These are phyloP conservation scores for Coemansia erecta DNA, from an alignment of 192 early-diverging fungal species.

Conservation along the genomic window DNA sequence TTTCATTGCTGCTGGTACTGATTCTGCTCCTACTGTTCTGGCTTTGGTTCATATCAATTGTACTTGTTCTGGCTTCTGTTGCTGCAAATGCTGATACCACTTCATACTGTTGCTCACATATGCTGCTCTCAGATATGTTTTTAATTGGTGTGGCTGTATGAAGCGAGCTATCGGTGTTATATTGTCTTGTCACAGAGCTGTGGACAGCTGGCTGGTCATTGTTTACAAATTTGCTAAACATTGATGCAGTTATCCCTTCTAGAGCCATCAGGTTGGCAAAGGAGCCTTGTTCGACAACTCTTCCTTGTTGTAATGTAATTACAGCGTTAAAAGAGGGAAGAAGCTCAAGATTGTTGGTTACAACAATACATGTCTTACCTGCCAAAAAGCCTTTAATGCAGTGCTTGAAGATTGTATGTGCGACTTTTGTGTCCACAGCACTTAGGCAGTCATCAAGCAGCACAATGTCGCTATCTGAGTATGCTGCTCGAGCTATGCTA, in stretches of 20 bases:
- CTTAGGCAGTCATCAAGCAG: slow-evolving; percentile 81
- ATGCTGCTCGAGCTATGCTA: slow-evolving; percentile 76
- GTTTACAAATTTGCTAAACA: slow-evolving; percentile 43
- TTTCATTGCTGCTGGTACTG: not conserved
- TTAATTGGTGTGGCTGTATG: slow-evolving; percentile 37
- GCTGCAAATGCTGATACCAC: not conserved
- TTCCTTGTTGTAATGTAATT: slow-evolving; percentile 47
- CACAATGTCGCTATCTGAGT: slow-evolving; percentile 65
- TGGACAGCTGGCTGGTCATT: slow-evolving; percentile 4
- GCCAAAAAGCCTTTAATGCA: slow-evolving; percentile 38
- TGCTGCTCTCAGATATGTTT: not conserved
- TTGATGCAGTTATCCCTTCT: slow-evolving; percentile 28
- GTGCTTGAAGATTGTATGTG: slow-evolving; percentile 52
- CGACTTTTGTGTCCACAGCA: slow-evolving; percentile 55
- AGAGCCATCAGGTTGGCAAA: slow-evolving; percentile 55
- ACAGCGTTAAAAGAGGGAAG: slow-evolving; percentile 51
- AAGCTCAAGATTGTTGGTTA: slow-evolving; percentile 54
- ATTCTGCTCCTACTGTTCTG: not conserved
- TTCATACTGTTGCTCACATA: not conserved
- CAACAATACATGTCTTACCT: slow-evolving; percentile 67
- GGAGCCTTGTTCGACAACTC: slow-evolving; percentile 55
- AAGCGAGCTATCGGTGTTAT: slow-evolving; percentile 35
- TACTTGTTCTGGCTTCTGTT: not conserved
- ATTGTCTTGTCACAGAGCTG: not conserved
- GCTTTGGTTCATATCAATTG: not conserved